Evolutionary conservation across 108 stramenopile species (phyloP), one percentile per base, ranked within the genome.

Genomic region (Pseudonitzschia multiseries): DNA sequence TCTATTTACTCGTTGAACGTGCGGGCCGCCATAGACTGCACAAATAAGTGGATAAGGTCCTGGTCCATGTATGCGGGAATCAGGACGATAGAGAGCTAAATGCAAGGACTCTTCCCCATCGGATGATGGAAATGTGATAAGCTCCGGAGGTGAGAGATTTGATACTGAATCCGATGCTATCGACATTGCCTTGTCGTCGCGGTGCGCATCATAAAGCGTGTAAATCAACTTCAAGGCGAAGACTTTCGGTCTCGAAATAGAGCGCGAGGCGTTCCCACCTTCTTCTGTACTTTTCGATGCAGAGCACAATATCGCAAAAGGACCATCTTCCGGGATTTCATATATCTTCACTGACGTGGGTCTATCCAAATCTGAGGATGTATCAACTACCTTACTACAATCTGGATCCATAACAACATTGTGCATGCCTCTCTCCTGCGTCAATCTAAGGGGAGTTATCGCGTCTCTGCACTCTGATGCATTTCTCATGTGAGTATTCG

Each of bases 1-100:
- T 27, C 87, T 68, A 21, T 80, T 83, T 12, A 93, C 95, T 24
- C 91, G 81, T 81, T 96, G 96, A 12, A 97, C 96, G 73, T 97
- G 96, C 6, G 97, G 97, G n/a, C 97, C 97, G 18, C 97, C 97
- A 70, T 98, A 98, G 46, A 93, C 92, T 17, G 93, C 82, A 43
- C 96, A 93, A 21, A 96, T 74, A 32, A 91, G 70, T 21, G 96
- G 97, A 73, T 91, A 94, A 20, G 94, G 94, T 12, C 93, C 95
- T 10, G 85, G 85, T 4, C 94, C 94, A 69, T 87, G 80, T 26
- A 81, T 71, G 29, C 56, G 24, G 9, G 81, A 66, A 69, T 95
- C 87, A 15, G 97, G 97, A 15, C 79, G 71, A 73, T 96, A 96
- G 10, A 97, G 44, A 48, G 92, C 93, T 28, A 84, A 88, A 75